Conservation (phyloP, 257 asterid genomes). For the Nicotiana sylvestris region DNA sequence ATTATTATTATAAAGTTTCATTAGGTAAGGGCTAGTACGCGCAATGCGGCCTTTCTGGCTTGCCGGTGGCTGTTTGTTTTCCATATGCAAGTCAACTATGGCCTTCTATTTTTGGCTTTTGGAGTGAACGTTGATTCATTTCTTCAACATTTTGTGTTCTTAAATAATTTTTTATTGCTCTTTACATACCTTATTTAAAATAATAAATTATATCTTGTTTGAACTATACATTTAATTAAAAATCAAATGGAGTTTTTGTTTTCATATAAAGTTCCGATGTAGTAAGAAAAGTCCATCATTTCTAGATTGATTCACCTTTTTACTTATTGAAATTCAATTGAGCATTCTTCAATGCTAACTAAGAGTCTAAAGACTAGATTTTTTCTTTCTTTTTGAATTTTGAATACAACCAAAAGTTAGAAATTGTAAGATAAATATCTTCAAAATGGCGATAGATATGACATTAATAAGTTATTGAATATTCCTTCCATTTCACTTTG, state of each 20-base stretch:
- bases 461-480: too few relatives aligned
- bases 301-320: neutral
- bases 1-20: neutral
- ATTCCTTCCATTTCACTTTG: too few relatives aligned
- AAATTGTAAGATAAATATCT: too few relatives aligned
- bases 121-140: neutral
- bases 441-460: too few relatives aligned
- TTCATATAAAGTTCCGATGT: neutral
- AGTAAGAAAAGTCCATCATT: neutral
- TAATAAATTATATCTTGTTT: too few relatives aligned
- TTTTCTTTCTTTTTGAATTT: neutral
- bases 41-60: slow-evolving; percentile 5
- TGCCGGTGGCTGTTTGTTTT: neutral
- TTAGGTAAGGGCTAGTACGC: neutral
- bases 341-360: neutral
- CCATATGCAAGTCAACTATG: slow-evolving; percentile 7
- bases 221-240: neutral
- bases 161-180: neutral
- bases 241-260: neutral
- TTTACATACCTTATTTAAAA: neutral
- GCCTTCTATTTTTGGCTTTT: slow-evolving; percentile 9
- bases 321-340: neutral
- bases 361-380: neutral
- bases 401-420: neutral
- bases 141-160: neutral